Evolutionary conservation across 352 stramenopile genomes (phyloP).

Genomic region (Thraustochytrium sp.): DNA sequence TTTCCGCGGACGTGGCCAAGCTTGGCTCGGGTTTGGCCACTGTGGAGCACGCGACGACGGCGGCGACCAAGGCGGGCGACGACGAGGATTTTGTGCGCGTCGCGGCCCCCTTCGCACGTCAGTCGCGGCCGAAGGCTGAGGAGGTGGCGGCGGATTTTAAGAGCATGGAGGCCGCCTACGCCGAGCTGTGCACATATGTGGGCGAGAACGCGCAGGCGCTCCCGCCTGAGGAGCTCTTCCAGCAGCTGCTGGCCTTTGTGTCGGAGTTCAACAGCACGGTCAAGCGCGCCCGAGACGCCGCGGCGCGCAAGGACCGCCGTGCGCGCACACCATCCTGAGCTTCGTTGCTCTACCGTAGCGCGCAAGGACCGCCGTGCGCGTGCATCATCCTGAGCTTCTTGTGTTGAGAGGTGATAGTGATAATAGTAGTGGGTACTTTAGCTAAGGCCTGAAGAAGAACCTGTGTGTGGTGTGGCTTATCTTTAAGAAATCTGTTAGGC

Average conservation of each 20-base stretch:
- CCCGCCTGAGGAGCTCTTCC: constrained; percentile 43
- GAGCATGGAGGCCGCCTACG: constrained; percentile 43
- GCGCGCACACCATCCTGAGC: too few relatives aligned
- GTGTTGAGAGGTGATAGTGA: too few relatives aligned
- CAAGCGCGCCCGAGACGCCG: background rate
- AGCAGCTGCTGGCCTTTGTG: constrained; percentile 3
- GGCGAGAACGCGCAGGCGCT: constrained; percentile 37
- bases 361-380: background rate
- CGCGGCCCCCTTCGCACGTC: constrained; percentile 17
- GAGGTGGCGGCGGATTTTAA: constrained; percentile 25
- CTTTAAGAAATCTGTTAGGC: too few relatives aligned
- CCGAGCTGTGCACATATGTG: constrained; percentile 45
- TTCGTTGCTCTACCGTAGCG: too few relatives aligned
- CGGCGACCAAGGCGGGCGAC: constrained; percentile 41
- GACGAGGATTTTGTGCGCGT: constrained; percentile 28
- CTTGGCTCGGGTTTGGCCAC: constrained; percentile 5
- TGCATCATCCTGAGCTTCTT: too few relatives aligned
- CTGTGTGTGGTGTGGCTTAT: too few relatives aligned
- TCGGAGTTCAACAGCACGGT: background rate
- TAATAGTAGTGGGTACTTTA: too few relatives aligned
- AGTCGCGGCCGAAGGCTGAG: background rate
- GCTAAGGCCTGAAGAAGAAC: too few relatives aligned
- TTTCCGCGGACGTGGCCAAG: constrained; percentile 31
- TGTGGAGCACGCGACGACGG: constrained; percentile 42
- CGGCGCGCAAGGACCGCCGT: background rate